A percentile compares a stretch with the other conserved stretches of the same genome.
Conservation (phyloP, 208 protist species). For the Trypanosoma brucei region DNA sequence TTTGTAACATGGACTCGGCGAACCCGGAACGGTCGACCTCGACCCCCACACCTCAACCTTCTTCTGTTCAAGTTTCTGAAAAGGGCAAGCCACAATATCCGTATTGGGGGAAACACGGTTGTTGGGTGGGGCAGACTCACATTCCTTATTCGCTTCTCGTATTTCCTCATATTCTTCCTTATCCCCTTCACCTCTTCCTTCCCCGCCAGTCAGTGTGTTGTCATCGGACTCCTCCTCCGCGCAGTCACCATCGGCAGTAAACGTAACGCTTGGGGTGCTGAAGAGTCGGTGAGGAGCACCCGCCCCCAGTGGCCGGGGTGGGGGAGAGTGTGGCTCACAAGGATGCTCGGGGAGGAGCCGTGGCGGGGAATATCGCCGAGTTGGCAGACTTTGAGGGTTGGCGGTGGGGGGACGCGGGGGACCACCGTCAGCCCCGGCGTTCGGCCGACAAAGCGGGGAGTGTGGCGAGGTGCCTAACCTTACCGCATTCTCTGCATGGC, state of each 20-base stretch:
- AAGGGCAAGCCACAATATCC: too few relatives aligned
- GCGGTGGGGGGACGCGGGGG: not conserved
- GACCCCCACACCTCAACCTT: not conserved
- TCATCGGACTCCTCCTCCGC: not conserved
- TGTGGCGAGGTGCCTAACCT: not conserved
- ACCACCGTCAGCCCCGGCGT: not conserved
- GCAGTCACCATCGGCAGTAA: not conserved
- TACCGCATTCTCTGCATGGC: not conserved
- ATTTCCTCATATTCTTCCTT: too few relatives aligned
- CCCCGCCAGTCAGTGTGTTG: not conserved
- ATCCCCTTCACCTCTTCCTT: too few relatives aligned
- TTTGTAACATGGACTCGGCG: not conserved
- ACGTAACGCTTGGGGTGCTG: not conserved
- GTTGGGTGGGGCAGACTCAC: too few relatives aligned
- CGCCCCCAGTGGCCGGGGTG: not conserved
- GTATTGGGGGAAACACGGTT: too few relatives aligned
- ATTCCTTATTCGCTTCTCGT: too few relatives aligned
- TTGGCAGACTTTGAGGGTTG: not conserved
- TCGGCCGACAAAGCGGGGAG: not conserved
- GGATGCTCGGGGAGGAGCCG: slow-evolving; percentile 4
- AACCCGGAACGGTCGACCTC: slow-evolving; percentile 5
- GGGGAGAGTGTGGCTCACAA: not conserved
- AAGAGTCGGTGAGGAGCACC: slow-evolving; percentile 7
- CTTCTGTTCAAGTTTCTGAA: too few relatives aligned
- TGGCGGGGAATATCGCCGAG: slow-evolving; percentile 18